phyloP scores from a whole-genome alignment of 169 alveolate species.

The Eimeria necatrix region DNA sequence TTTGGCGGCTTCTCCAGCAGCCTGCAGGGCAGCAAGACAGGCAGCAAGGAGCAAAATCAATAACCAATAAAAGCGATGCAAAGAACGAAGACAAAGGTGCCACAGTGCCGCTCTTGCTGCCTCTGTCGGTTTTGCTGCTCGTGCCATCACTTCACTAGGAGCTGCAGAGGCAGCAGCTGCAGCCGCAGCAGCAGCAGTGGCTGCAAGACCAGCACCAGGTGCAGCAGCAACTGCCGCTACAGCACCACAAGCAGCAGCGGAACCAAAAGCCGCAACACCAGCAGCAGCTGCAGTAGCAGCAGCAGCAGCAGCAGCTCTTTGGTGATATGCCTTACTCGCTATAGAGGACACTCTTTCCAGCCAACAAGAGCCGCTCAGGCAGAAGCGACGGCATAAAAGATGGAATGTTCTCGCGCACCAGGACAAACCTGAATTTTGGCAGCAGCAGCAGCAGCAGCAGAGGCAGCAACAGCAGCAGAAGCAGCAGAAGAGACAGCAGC shows the following conservation, averaged over 20 bases:
- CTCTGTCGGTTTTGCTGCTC: no score
- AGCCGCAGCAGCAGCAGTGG: background rate
- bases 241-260: background rate
- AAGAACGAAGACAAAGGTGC: no score
- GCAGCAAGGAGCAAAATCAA: background rate
- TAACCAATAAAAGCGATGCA: background rate
- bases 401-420: constrained; percentile 43
- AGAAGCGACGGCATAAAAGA: constrained; percentile 30
- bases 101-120: no score
- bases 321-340: background rate
- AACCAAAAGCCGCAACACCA: no score
- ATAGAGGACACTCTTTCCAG: constrained; percentile 32
- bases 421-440: background rate
- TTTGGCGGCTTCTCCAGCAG: background rate
- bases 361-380: constrained; percentile 40
- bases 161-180: background rate
- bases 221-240: background rate
- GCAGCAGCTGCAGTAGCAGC: background rate
- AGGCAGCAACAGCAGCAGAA: background rate
- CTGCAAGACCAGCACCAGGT: background rate
- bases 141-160: background rate
- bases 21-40: background rate
- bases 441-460: background rate
- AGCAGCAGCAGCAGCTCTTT: background rate
- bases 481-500: background rate